These are phyloP conservation scores for Penicillium italicum DNA, from an alignment of 2,329 filamentous ascomycete genomes.

Conservation along the genomic window DNA sequence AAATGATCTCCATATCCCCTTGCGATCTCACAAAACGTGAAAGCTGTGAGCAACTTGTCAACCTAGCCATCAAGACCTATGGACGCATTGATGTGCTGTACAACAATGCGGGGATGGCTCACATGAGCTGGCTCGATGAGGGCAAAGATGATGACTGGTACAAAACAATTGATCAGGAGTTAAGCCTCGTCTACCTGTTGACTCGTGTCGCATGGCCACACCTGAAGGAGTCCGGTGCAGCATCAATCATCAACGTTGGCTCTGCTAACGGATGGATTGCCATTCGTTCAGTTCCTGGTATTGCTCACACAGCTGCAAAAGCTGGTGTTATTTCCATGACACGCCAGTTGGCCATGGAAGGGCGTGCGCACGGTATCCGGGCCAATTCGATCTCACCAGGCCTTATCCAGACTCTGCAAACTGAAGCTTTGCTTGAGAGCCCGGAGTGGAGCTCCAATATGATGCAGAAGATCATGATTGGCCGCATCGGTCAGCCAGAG, in stretches of 20 bases:
- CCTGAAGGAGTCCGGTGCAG: neutral
- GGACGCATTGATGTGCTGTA: slow-evolving; percentile 1
- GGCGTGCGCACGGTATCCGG: neutral
- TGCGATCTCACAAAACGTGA: slow-evolving; percentile 1
- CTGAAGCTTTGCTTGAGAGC: neutral
- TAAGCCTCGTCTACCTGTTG: neutral
- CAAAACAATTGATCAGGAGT: slow-evolving; percentile 1
- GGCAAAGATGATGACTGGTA: slow-evolving; percentile 1
- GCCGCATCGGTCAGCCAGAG: neutral
- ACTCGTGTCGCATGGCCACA: neutral
- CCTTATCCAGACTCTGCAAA: neutral
- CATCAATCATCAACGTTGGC: slow-evolving; percentile 2
- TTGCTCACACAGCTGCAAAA: slow-evolving; percentile 3
- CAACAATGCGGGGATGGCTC: neutral
- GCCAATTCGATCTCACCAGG: slow-evolving; percentile 3
- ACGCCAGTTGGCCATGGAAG: slow-evolving; percentile 4
- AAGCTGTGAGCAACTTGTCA: neutral
- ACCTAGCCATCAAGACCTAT: neutral
- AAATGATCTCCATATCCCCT: neutral
- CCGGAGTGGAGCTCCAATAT: neutral
- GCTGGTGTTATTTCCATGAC: slow-evolving; percentile 7
- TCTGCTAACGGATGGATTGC: neutral
- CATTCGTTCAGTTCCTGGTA: neutral
- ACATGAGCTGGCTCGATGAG: slow-evolving; percentile 2
- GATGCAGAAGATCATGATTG: neutral